Evolutionary conservation across 495 filamentous ascomycete genomes (phyloP).

Genomic region (Talaromyces trachyspermus): DNA sequence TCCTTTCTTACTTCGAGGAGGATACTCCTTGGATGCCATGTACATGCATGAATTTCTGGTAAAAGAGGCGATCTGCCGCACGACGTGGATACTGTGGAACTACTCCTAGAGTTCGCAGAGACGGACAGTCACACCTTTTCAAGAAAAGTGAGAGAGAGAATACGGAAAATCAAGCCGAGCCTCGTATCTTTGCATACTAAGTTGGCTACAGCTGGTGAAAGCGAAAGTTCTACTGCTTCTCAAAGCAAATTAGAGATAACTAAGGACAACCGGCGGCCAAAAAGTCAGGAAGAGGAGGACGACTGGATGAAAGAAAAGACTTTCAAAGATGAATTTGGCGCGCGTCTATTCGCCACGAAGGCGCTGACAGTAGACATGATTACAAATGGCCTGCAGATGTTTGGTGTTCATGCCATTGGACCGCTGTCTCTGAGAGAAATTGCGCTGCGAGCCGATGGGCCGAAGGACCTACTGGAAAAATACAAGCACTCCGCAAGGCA

Average conservation of each 20-base stretch:
- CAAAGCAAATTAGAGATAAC: no score
- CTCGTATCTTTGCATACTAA: no score
- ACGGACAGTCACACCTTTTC: neutral
- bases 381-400: slow-evolving; percentile 53
- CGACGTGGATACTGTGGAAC: neutral
- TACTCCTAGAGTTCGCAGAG: slow-evolving; percentile 1
- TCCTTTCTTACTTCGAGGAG: slow-evolving; percentile 43
- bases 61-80: slow-evolving; percentile 43
- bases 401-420: slow-evolving; percentile 60
- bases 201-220: no score
- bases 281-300: slow-evolving; percentile 4
- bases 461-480: slow-evolving; percentile 46
- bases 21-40: slow-evolving; percentile 41
- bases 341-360: slow-evolving; percentile 64
- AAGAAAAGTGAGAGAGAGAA: neutral
- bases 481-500: slow-evolving; percentile 47
- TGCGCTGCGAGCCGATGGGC: slow-evolving; percentile 48
- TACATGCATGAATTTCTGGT: slow-evolving; percentile 54
- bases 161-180: neutral
- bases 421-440: slow-evolving; percentile 67
- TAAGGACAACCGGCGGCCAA: no score
- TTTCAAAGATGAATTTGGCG: slow-evolving; percentile 54
- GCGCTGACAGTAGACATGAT: slow-evolving; percentile 58
- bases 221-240: no score
- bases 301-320: slow-evolving; percentile 18